These are phyloP conservation scores for Cercospora nicotianae DNA, from an alignment of 2,329 filamentous ascomycete species.

Conservation along the genomic window DNA sequence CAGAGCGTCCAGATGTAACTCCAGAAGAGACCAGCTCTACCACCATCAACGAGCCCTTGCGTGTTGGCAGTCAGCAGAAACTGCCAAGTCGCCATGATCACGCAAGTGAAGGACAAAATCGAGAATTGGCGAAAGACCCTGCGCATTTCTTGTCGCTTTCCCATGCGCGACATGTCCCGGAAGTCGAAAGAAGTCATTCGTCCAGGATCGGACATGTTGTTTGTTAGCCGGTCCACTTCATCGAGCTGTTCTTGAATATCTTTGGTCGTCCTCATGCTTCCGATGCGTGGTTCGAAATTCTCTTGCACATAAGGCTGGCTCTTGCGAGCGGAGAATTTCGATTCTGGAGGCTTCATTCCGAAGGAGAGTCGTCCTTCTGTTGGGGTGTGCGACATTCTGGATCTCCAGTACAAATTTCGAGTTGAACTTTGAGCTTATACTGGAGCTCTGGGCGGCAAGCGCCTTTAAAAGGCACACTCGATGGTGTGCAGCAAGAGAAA, in stretches of 20 bases:
- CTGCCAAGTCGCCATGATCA: slow-evolving; percentile 56
- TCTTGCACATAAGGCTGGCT: slow-evolving; percentile 10
- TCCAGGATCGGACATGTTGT: slow-evolving; percentile 18
- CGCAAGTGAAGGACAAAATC: slow-evolving; percentile 53
- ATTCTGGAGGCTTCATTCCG: slow-evolving; percentile 6
- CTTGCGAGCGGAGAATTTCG: slow-evolving; percentile 11
- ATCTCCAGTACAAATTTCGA: neutral
- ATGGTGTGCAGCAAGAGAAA: neutral
- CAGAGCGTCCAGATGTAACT: slow-evolving; percentile 24
- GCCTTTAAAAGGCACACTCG: neutral
- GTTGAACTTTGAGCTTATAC: neutral
- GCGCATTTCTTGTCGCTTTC: slow-evolving; percentile 51
- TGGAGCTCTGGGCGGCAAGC: neutral
- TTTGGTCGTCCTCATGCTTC: neutral
- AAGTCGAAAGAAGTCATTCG: slow-evolving; percentile 36
- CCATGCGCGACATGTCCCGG: slow-evolving; percentile 50
- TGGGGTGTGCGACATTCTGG: neutral
- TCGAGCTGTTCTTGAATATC: neutral
- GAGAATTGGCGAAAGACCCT: slow-evolving; percentile 52
- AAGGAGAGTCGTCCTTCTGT: neutral
- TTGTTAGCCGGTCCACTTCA: slow-evolving; percentile 16
- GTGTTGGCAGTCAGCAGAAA: slow-evolving; percentile 43
- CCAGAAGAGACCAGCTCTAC: slow-evolving; percentile 25
- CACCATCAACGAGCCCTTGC: slow-evolving; percentile 26
- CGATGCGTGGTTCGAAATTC: slow-evolving; percentile 6